Percentiles rank a stretch among this genome's conserved stretches.
Conservation (phyloP, 176 grass and related monocot species). For the Oryza meridionalis region DNA sequence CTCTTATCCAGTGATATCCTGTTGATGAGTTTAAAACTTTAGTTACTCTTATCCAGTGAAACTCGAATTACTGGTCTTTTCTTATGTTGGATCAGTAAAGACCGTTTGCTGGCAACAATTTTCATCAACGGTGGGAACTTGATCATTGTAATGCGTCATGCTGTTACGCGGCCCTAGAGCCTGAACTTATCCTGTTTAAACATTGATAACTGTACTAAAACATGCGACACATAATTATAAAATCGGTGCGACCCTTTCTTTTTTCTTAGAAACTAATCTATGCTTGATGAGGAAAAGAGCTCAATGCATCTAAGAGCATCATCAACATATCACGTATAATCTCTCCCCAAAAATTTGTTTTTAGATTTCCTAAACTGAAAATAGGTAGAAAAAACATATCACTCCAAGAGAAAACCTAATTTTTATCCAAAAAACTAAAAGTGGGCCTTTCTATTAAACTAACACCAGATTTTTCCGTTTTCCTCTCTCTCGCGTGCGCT, state of each 20-base stretch:
- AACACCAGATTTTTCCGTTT: no score
- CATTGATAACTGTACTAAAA: background rate
- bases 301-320: background rate
- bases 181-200: no score
- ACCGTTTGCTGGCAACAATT: slow-evolving; percentile 1
- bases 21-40: background rate
- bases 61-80: background rate
- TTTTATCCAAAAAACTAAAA: no score
- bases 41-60: background rate
- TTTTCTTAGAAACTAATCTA: background rate
- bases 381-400: no score
- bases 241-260: no score
- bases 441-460: no score
- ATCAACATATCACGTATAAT: no score
- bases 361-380: no score
- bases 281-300: background rate
- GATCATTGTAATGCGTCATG: background rate
- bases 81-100: background rate
- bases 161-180: no score
- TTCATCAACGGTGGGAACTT: background rate
- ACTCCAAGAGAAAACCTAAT: no score
- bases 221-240: background rate
- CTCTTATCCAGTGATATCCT: background rate
- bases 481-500: no score
- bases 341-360: no score